Evolutionary conservation across 139 green algal species (phyloP).

Genomic region (Chlamydomonas sp.): DNA sequence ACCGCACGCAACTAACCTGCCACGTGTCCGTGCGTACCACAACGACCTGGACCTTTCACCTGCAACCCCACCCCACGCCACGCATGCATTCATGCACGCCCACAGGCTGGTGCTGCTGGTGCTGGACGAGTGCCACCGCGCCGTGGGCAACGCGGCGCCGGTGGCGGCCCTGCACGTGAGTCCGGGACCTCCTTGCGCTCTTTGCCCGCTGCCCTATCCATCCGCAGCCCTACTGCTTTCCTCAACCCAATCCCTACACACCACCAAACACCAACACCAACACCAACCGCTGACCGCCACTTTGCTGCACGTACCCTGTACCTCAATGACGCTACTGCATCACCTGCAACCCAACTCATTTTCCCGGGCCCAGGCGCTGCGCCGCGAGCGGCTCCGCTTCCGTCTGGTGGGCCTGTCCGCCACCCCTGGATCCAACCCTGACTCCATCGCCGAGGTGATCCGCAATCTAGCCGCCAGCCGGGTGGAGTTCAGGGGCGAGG

Average conservation of each 20-base stretch:
- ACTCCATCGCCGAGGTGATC: constrained; percentile 81
- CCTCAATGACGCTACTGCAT: no score
- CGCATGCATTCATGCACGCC: not conserved
- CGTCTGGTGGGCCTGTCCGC: constrained; percentile 90
- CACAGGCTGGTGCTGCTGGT: constrained; percentile 85
- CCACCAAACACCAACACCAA: no score
- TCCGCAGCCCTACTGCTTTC: not conserved
- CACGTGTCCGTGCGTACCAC: no score
- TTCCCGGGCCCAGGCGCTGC: not conserved
- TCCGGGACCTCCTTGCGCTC: not conserved
- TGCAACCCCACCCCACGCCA: not conserved
- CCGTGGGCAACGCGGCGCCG: constrained; percentile 68
- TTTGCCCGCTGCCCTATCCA: not conserved
- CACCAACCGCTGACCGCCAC: no score
- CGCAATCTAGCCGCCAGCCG: constrained; percentile 75
- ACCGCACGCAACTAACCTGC: no score
- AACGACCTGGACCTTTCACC: no score
- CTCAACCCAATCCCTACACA: not conserved
- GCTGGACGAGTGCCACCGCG: constrained; percentile 95
- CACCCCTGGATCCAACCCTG: constrained; percentile 80
- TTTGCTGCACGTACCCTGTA: no score
- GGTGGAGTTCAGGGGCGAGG: constrained; percentile 84
- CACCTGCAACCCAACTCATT: no score
- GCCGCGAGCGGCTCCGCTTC: constrained; percentile 46
- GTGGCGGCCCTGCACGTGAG: constrained; percentile 11